These are phyloP conservation scores for Homolaphlyctis polyrhiza DNA, from an alignment of 371 early-diverging fungal species.

Conservation along the genomic window DNA sequence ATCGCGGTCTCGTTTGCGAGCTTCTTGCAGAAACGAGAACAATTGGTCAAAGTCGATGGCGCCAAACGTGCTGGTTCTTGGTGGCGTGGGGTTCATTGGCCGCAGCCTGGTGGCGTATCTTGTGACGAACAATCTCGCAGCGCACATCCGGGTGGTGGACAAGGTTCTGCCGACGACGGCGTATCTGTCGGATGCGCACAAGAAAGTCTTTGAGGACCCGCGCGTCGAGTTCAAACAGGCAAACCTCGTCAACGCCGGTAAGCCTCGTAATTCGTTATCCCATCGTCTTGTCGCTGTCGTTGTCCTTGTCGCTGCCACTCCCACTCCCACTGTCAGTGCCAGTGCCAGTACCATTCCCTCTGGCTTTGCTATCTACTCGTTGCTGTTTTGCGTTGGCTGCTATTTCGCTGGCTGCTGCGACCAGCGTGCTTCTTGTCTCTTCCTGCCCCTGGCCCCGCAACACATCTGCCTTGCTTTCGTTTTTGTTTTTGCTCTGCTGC, in stretches of 20 bases:
- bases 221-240: slow-evolving; percentile 78
- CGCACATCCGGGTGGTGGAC: slow-evolving; percentile 79
- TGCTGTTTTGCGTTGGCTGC: too few species aligned
- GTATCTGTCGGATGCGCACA: slow-evolving; percentile 62
- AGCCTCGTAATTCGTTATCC: too few species aligned
- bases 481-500: too few species aligned
- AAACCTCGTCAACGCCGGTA: slow-evolving; percentile 74
- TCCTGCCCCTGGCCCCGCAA: too few species aligned
- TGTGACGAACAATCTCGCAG: slow-evolving; percentile 58
- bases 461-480: too few species aligned
- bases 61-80: slow-evolving; percentile 33
- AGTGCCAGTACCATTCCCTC: too few species aligned
- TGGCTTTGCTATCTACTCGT: too few species aligned
- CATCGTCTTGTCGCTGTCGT: too few species aligned
- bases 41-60: slow-evolving; percentile 13
- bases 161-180: slow-evolving; percentile 84
- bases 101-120: slow-evolving; percentile 72
- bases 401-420: too few species aligned
- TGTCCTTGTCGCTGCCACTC: too few species aligned
- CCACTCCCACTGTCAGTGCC: too few species aligned
- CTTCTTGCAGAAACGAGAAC: background rate
- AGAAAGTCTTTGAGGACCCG: slow-evolving; percentile 58
- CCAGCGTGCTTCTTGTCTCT: too few species aligned
- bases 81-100: slow-evolving; percentile 85
- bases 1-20: background rate